Conservation (phyloP, 2,329 filamentous ascomycete genomes). For the Colletotrichum costaricense region DNA sequence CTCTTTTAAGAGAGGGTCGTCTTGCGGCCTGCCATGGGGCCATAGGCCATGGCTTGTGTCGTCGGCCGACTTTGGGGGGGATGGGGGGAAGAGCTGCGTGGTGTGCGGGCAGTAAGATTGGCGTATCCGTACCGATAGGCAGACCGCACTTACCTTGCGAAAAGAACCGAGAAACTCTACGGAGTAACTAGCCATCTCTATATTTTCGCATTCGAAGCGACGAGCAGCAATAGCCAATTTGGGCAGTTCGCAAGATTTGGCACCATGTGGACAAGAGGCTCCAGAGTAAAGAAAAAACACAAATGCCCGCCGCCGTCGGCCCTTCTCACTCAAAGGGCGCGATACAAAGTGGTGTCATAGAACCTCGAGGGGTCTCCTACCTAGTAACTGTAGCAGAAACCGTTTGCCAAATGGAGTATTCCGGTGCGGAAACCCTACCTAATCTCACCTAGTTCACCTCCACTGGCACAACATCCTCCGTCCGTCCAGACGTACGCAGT, state of each 20-base stretch:
- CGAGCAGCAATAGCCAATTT: neutral
- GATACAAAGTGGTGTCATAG: neutral
- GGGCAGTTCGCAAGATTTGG: neutral
- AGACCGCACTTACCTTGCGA: neutral
- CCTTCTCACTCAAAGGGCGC: neutral
- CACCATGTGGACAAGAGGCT: neutral
- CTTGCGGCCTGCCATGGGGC: neutral
- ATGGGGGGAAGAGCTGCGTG: neutral
- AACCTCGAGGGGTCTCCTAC: neutral
- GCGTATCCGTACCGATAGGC: neutral
- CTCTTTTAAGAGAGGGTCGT: neutral
- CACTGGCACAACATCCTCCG: neutral
- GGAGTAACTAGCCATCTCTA: neutral
- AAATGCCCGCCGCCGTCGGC: neutral
- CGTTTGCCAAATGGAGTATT: constrained; percentile 8
- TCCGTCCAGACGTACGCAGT: neutral
- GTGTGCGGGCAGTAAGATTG: neutral
- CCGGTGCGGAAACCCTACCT: neutral
- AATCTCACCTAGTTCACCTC: neutral
- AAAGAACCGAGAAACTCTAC: neutral
- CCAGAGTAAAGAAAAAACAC: neutral
- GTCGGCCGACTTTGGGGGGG: neutral
- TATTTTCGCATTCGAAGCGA: neutral
- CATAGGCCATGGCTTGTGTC: neutral
- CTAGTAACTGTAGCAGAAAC: neutral